Evolutionary conservation across 495 filamentous ascomycete species (phyloP).

Genomic region (Articulospora tetracladia): DNA sequence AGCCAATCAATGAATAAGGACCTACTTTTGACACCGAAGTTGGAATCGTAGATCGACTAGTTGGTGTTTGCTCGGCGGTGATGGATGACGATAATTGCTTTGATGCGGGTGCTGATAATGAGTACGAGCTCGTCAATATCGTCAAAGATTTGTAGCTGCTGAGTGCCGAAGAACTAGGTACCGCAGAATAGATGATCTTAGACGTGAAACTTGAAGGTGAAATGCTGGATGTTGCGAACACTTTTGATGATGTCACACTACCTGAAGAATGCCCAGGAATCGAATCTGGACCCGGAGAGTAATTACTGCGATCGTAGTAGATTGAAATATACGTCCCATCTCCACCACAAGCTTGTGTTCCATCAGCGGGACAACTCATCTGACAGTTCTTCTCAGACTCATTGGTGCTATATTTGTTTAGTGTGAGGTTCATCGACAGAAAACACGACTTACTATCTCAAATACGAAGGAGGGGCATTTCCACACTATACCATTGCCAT

Average conservation of each 20-base stretch:
- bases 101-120: no score
- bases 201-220: background rate
- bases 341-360: slow-evolving; percentile 37
- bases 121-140: background rate
- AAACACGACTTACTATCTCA: background rate
- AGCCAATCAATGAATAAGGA: slow-evolving; percentile 18
- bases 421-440: background rate
- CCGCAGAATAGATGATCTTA: background rate
- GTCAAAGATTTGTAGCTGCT: background rate
- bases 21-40: background rate
- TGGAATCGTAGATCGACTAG: background rate
- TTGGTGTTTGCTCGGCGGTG: background rate
- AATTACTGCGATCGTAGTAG: slow-evolving; percentile 36
- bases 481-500: background rate
- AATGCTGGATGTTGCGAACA: background rate
- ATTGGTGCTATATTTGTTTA: background rate
- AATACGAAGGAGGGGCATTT: background rate
- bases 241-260: background rate
- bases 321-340: slow-evolving; percentile 37
- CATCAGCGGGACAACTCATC: background rate
- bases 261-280: background rate
- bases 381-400: background rate
- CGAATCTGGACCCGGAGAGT: slow-evolving; percentile 9
- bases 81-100: background rate
- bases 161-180: background rate